Percentiles rank a stretch among this genome's conserved stretches.
Conservation (phyloP, 2,329 filamentous ascomycete species). For the Penicillium frequentans region DNA sequence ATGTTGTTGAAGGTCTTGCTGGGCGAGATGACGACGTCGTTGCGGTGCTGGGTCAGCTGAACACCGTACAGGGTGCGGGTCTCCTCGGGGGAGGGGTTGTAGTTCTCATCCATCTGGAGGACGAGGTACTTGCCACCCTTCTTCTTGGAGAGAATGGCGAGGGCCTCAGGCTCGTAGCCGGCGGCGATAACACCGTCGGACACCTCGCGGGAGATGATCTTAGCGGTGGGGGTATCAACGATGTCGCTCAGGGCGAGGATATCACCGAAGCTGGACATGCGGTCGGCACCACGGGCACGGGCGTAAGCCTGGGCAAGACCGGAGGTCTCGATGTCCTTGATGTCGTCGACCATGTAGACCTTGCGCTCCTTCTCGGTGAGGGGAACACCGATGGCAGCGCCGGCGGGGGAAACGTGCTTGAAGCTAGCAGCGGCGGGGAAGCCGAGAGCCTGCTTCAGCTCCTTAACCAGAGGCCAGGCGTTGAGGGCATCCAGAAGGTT, state of each 20-base stretch:
- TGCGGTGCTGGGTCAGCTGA: slow-evolving; percentile 84
- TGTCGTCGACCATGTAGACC: slow-evolving; percentile 98
- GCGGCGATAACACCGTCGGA: slow-evolving; percentile 96
- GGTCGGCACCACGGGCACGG: slow-evolving; percentile 89
- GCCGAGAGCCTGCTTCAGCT: slow-evolving; percentile 84
- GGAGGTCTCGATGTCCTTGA: slow-evolving; percentile 82
- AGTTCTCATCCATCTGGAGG: slow-evolving; percentile 88
- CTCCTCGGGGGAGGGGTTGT: slow-evolving; percentile 73
- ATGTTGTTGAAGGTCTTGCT: slow-evolving; percentile 78
- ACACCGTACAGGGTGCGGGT: slow-evolving; percentile 87
- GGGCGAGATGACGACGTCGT: slow-evolving; percentile 83
- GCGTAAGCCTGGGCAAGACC: slow-evolving; percentile 91
- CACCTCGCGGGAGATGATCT: slow-evolving; percentile 97
- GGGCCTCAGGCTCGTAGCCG: slow-evolving; percentile 77
- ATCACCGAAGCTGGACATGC: slow-evolving; percentile 98
- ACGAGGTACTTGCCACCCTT: slow-evolving; percentile 97
- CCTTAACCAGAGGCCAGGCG: slow-evolving; percentile 94
- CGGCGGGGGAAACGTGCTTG: slow-evolving; percentile 98
- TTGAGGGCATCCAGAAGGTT: slow-evolving; percentile 96
- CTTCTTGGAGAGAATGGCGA: slow-evolving; percentile 94
- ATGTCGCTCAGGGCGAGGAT: slow-evolving; percentile 15
- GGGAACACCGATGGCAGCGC: slow-evolving; percentile 88
- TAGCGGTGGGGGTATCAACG: slow-evolving; percentile 91
- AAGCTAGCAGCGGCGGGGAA: slow-evolving; percentile 93
- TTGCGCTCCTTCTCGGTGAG: slow-evolving; percentile 86